Conservation (phyloP, 2,329 filamentous ascomycete species). For the Aspergillus piperis region DNA sequence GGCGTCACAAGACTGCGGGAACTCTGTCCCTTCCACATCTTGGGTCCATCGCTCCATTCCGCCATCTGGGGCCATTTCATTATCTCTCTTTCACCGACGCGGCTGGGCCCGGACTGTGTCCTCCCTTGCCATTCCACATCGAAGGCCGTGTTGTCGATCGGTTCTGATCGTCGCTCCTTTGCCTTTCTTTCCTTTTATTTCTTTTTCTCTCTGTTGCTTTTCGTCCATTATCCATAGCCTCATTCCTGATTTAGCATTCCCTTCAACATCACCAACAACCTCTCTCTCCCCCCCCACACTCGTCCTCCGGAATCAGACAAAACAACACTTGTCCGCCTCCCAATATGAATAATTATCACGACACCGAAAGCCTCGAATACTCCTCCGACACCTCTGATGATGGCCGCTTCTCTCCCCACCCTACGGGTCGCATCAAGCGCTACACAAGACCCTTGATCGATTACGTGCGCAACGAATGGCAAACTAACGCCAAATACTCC, state of each 20-base stretch:
- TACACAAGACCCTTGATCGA: conserved; percentile 39
- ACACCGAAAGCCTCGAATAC: conserved; percentile 33
- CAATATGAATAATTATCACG: conserved; percentile 3
- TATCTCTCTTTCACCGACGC: not conserved
- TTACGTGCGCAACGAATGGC: conserved; percentile 44
- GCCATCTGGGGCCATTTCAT: not conserved
- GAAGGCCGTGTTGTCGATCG: not conserved
- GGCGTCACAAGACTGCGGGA: not conserved
- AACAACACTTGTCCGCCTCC: not conserved
- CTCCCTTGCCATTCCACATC: not conserved
- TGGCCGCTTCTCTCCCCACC: conserved; percentile 18
- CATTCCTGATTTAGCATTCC: not conserved
- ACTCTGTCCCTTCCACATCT: not conserved
- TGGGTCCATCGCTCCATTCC: not conserved
- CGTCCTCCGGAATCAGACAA: too few species aligned
- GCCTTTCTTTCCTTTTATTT: not conserved
- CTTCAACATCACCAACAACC: not conserved
- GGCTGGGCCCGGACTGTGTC: not conserved
- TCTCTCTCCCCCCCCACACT: too few species aligned
- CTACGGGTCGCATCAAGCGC: conserved; percentile 16
- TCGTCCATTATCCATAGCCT: not conserved
- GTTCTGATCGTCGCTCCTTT: not conserved
- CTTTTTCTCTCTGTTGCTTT: not conserved
- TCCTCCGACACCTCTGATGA: conserved; percentile 35
- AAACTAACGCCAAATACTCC: conserved; percentile 27